Conservation (phyloP, 1,284 basidiomycete species). For the Malassezia vespertilionis region DNA sequence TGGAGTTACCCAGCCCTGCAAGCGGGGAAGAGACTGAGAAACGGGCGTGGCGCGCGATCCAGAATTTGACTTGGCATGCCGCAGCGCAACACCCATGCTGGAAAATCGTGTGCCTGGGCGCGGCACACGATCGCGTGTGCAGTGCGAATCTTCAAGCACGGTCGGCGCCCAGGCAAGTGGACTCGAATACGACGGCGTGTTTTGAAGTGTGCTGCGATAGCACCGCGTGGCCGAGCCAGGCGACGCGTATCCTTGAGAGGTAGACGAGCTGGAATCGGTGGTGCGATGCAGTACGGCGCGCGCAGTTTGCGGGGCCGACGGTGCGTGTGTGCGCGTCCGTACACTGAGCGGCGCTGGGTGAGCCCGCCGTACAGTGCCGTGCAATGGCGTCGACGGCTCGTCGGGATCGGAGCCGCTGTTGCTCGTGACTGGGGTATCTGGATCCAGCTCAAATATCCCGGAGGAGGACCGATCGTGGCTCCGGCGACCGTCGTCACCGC, state of each 20-base stretch:
- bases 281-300: neutral
- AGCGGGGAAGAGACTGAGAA: too few relatives aligned
- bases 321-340: neutral
- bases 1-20: too few relatives aligned
- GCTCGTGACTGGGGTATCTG: neutral
- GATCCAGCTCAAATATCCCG: conserved; percentile 14
- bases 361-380: neutral
- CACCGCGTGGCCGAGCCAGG: neutral
- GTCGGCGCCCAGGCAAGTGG: conserved; percentile 39
- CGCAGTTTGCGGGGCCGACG: neutral
- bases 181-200: conserved; percentile 41
- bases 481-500: neutral
- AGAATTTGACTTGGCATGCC: too few relatives aligned
- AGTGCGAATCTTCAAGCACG: conserved; percentile 31
- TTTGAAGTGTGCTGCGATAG: neutral
- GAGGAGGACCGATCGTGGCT: conserved; percentile 4
- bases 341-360: neutral
- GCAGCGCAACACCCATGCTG: too few relatives aligned
- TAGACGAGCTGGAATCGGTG: neutral
- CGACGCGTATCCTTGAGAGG: neutral
- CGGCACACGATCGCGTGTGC: too few relatives aligned
- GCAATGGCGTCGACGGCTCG: conserved; percentile 6
- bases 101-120: too few relatives aligned
- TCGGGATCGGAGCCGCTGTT: conserved; percentile 10
- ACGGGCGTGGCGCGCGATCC: too few relatives aligned